Conservation (phyloP, 2,329 filamentous ascomycete genomes). For the Fusarium mangiferae region DNA sequence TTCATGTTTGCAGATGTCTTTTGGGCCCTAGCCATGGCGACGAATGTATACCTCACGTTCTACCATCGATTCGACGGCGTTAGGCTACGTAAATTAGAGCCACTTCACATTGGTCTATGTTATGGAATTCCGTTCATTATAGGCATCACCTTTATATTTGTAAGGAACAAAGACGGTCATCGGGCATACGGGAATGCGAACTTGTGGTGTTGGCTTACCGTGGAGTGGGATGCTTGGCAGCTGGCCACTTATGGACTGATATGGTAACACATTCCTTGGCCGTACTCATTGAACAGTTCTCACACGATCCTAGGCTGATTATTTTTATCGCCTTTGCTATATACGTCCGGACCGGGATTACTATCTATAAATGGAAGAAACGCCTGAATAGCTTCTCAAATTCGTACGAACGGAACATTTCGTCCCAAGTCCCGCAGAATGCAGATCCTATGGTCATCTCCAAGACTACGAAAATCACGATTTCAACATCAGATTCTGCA, state of each 20-base stretch:
- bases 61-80: slow-evolving; percentile 1
- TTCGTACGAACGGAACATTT: not conserved
- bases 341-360: not conserved
- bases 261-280: not conserved
- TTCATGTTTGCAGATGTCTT: slow-evolving; percentile 22
- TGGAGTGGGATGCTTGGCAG: slow-evolving; percentile 20
- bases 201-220: slow-evolving; percentile 16
- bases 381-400: slow-evolving; percentile 2
- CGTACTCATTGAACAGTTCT: not conserved
- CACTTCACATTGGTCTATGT: not conserved
- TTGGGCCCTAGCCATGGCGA: slow-evolving; percentile 10
- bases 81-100: not conserved
- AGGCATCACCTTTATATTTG: not conserved
- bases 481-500: not conserved
- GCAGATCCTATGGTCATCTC: not conserved
- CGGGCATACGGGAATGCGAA: slow-evolving; percentile 7
- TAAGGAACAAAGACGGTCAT: not conserved
- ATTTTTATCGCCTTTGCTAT: not conserved
- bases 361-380: slow-evolving; percentile 11
- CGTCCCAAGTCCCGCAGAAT: not conserved
- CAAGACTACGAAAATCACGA: slow-evolving; percentile 7
- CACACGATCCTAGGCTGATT: not conserved
- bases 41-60: slow-evolving; percentile 15
- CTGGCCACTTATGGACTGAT: slow-evolving; percentile 17
- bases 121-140: slow-evolving; percentile 10